Conservation (phyloP, 73 alveolate genomes). For the Symbiodinium pilosum region DNA sequence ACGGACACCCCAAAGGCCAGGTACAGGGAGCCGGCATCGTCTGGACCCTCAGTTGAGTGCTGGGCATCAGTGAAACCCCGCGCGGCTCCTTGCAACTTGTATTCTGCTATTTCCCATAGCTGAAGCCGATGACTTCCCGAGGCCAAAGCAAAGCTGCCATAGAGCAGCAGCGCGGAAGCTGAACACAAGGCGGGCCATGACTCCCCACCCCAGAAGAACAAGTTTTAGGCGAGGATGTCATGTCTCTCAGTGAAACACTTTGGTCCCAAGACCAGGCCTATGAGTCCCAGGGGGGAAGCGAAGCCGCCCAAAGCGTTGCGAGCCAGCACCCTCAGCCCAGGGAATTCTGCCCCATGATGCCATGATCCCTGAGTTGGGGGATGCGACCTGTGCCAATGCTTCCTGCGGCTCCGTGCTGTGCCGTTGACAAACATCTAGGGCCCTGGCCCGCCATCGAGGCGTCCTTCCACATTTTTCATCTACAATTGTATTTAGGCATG, state of each 20-base stretch:
- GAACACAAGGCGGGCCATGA: neutral
- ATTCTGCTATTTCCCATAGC: neutral
- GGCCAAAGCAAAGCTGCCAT: constrained; percentile 65
- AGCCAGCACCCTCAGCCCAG: constrained; percentile 69
- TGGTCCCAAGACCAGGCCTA: constrained; percentile 12
- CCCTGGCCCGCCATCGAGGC: constrained; percentile 55
- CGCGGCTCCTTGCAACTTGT: neutral
- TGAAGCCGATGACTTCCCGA: neutral
- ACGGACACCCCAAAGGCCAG: constrained; percentile 61
- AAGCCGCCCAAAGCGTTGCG: constrained; percentile 85
- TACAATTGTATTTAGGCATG: too few species aligned
- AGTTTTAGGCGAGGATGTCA: too few species aligned
- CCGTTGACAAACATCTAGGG: neutral
- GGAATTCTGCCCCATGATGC: neutral
- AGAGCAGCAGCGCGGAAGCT: constrained; percentile 78
- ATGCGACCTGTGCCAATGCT: neutral
- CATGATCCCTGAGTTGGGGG: neutral
- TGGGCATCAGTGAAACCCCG: neutral
- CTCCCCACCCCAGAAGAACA: too few species aligned
- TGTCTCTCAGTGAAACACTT: too few species aligned
- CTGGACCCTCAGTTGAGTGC: constrained; percentile 67
- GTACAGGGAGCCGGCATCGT: constrained; percentile 63
- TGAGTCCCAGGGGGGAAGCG: constrained; percentile 44
- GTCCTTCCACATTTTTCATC: too few species aligned
- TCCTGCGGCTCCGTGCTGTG: neutral